Evolutionary conservation across 2,329 filamentous ascomycete genomes (phyloP).

Genomic region (Penicillium thymicola): DNA sequence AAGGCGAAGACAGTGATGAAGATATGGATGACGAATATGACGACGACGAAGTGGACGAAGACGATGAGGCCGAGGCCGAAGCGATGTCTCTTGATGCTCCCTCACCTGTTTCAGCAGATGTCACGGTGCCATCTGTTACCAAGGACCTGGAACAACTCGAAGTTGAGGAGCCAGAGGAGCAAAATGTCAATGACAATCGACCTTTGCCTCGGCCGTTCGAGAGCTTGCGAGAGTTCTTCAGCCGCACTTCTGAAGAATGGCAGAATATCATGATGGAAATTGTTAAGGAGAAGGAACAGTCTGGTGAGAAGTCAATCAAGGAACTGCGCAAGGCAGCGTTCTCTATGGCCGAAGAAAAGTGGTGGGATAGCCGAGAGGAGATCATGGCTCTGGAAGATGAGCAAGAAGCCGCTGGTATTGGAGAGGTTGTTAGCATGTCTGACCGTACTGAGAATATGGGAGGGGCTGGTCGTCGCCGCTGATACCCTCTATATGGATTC

Average conservation of each 20-base stretch:
- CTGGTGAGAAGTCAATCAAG: constrained; percentile 65
- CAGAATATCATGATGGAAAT: constrained; percentile 79
- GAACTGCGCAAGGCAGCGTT: constrained; percentile 92
- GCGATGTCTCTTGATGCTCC: constrained; percentile 41
- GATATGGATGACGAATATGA: constrained; percentile 47
- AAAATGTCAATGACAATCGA: constrained; percentile 65
- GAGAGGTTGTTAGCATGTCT: constrained; percentile 84
- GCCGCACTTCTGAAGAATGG: constrained; percentile 82
- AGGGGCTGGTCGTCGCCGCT: constrained; percentile 45
- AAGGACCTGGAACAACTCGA: constrained; percentile 38
- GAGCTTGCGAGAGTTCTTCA: constrained; percentile 85
- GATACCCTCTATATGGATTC: constrained; percentile 8
- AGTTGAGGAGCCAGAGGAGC: constrained; percentile 40
- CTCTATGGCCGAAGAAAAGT: constrained; percentile 88
- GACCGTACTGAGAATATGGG: constrained; percentile 61
- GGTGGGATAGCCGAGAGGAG: constrained; percentile 98
- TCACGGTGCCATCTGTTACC: constrained; percentile 36
- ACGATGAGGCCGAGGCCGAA: constrained; percentile 36
- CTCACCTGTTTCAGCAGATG: constrained; percentile 38
- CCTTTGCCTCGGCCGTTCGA: constrained; percentile 83
- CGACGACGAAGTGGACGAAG: constrained; percentile 42
- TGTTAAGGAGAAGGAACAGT: constrained; percentile 63
- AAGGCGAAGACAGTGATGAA: constrained; percentile 57
- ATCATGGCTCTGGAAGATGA: constrained; percentile 89
- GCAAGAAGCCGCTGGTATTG: constrained; percentile 91